Percentiles rank a stretch among this genome's conserved stretches.
Conservation (phyloP, 108 stramenopile species). For the Chaetoceros muelleri region DNA sequence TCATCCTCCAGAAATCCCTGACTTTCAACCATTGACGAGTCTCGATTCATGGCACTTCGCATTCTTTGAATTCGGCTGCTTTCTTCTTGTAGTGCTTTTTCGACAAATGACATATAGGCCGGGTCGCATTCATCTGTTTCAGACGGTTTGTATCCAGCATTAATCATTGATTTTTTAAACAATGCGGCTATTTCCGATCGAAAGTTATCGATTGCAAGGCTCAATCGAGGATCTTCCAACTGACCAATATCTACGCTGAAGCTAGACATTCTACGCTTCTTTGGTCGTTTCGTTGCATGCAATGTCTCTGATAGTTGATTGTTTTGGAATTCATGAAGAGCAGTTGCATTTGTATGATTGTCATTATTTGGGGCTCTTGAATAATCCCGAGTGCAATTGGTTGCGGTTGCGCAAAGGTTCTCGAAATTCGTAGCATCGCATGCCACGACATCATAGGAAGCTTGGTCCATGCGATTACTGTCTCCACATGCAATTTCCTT, state of each 20-base stretch:
- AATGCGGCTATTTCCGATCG: background rate
- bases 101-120: background rate
- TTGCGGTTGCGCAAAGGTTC: too few species aligned
- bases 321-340: too few species aligned
- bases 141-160: background rate
- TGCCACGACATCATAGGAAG: too few species aligned
- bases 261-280: background rate
- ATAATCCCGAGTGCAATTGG: too few species aligned
- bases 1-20: too few species aligned
- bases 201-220: background rate
- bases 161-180: background rate
- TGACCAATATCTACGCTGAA: background rate
- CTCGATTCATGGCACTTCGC: too few species aligned
- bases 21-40: too few species aligned
- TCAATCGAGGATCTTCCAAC: background rate
- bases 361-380: too few species aligned
- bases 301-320: too few species aligned
- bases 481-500: background rate
- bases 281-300: too few species aligned
- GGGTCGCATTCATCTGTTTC: slow-evolving; percentile 1
- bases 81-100: background rate
- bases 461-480: background rate
- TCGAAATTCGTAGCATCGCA: too few species aligned
- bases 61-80: background rate
- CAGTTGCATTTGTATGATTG: too few species aligned